A percentile compares a stretch with the other conserved stretches of the same genome.
phyloP scores from a whole-genome alignment of 2,329 filamentous ascomycete species.

The Cladosporium sp. region DNA sequence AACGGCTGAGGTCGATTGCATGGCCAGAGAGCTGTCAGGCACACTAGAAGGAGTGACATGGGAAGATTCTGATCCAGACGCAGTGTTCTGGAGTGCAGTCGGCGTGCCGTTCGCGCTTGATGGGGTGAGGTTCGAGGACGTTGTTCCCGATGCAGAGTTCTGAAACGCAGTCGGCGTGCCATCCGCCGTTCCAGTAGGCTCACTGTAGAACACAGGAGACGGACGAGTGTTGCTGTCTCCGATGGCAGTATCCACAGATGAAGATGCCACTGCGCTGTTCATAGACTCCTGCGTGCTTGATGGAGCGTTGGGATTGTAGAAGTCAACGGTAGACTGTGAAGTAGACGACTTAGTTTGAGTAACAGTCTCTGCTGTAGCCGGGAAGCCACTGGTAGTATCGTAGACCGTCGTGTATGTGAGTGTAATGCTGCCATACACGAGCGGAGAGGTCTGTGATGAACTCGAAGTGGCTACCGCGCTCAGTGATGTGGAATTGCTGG shows the following conservation, averaged over 20 bases:
- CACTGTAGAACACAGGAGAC: conserved; percentile 12
- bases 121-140: conserved; percentile 4
- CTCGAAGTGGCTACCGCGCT: background rate
- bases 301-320: conserved; percentile 18
- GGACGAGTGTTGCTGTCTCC: conserved; percentile 14
- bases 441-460: background rate
- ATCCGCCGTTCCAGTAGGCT: background rate
- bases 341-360: background rate
- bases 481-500: background rate
- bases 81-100: background rate
- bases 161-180: background rate
- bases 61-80: background rate
- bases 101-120: conserved; percentile 21
- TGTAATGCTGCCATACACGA: conserved; percentile 17
- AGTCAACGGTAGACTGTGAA: conserved; percentile 12
- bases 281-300: conserved; percentile 3
- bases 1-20: conserved; percentile 34
- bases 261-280: background rate
- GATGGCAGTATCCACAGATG: conserved; percentile 1
- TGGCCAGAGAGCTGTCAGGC: conserved; percentile 31
- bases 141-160: background rate
- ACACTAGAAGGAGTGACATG: conserved; percentile 26
- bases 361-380: conserved; percentile 16
- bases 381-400: conserved; percentile 16
- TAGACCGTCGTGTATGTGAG: conserved; percentile 13